phyloP scores from a whole-genome alignment of 2,329 filamentous ascomycete species.

The Arthrobotrys iridis region DNA sequence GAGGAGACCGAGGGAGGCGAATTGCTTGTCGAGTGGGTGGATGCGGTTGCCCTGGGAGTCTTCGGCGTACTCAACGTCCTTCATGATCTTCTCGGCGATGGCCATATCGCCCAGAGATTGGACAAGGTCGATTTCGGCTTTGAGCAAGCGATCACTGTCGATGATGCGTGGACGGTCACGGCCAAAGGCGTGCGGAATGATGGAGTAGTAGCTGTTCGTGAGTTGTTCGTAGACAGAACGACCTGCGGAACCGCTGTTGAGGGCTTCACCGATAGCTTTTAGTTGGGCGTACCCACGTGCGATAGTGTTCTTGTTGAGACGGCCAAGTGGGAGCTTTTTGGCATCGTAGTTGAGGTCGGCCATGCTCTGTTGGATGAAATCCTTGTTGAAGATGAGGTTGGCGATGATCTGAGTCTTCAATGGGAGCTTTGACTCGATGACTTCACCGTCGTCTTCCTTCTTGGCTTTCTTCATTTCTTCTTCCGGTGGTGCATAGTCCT shows the following conservation, averaged over 20 bases:
- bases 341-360: slow-evolving; percentile 74
- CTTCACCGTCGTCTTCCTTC: slow-evolving; percentile 59
- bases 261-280: slow-evolving; percentile 76
- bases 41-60: slow-evolving; percentile 66
- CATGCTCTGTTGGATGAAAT: slow-evolving; percentile 73
- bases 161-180: slow-evolving; percentile 78
- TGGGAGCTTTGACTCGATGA: slow-evolving; percentile 69
- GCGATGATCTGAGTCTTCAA: slow-evolving; percentile 74
- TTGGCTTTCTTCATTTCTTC: slow-evolving; percentile 64
- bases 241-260: slow-evolving; percentile 65
- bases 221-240: slow-evolving; percentile 68
- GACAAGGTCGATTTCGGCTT: slow-evolving; percentile 80
- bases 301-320: slow-evolving; percentile 82
- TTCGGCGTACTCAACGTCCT: slow-evolving; percentile 67
- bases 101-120: slow-evolving; percentile 88
- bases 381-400: slow-evolving; percentile 82
- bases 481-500: slow-evolving; percentile 75
- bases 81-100: slow-evolving; percentile 78
- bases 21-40: slow-evolving; percentile 77
- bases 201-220: slow-evolving; percentile 81
- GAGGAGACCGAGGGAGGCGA: slow-evolving; percentile 74
- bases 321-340: slow-evolving; percentile 82
- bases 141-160: slow-evolving; percentile 67
- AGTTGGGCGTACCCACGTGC: slow-evolving; percentile 77
- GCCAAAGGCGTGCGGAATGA: slow-evolving; percentile 84